Base-by-base conservation (phyloP, 2,329 filamentous ascomycete species). In the Basipetospora chlamydospora region DNA sequence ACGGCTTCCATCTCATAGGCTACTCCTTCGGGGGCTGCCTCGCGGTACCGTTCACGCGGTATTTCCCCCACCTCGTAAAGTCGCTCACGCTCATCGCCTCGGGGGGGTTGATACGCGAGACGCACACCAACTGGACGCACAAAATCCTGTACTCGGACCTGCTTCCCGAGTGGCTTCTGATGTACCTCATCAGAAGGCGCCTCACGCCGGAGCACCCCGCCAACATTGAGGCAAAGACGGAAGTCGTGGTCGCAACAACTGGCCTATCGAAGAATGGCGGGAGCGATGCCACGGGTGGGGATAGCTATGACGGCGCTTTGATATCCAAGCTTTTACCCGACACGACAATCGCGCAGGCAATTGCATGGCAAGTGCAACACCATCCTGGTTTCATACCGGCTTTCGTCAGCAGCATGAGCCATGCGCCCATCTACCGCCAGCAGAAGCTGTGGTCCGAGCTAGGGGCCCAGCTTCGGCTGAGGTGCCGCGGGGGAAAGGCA, bases 1-100 rank as follows among this genome's bases (percentile, higher is more conserved):
- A 59, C 6, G 65, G 63, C 36, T 88, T 90, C 53, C 72, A 75
- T 41, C 58, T 92, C 5, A 58, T 86, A 3, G 85, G 84, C 2
- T 92, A 90, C 54, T 86, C 80, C 0, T 64, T 93, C 0, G 84
- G 85, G 31, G 85, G 84, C 25, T 80, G 78, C 11, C 69, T 92
- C 28, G 67, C 71, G 1, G 75, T 73, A 8, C 66, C 74, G 15
- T 88, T 90, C 49, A 70, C 80, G 2, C 66, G 70, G 1, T 73
- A 73, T 49, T 82, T 84, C 48, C 73, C 80, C 0, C 56, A 70
- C 26, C 59, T 80, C 28, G 58, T 88, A 10, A 64, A 66, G 6
- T 73, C 69, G 4, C 58, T 86, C 12, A 63, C 76, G 4, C 64
- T 87, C 13, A 56, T 88, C 26, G 78, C 79, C 1, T 75, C 79